Evolutionary conservation across 2,329 filamentous ascomycete species (phyloP), one percentile per base, ranked within the genome.

Genomic region (Trichoderma gracile): DNA sequence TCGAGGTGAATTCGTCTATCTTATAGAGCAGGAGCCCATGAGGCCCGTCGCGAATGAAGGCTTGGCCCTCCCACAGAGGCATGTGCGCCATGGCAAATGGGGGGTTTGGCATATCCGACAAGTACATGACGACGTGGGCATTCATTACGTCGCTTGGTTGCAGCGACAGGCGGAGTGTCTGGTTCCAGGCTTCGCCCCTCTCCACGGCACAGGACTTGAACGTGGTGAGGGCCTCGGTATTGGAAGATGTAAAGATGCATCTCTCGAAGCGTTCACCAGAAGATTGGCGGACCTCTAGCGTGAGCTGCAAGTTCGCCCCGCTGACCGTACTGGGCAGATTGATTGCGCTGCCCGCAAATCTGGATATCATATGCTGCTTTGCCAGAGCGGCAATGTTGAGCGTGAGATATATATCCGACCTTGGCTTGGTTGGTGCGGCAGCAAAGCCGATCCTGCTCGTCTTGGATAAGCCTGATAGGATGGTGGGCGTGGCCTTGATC

Each of bases 321-420:
- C 85, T 82, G 21, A 87, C 71, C 19, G 82, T 85, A 17, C 81
- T 80, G 2, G 88, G 84, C 33, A 91, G 83, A 1, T 94, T 80
- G 2, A 89, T 88, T 12, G 94, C 88, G 67, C 90, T 91, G n/a
- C 92, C 92, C 23, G 81, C 82, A 47, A 80, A 85, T n/a, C 86
- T 80, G 8, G 86, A 89, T n/a, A 89, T 74, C 0, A 89, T 75
- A 40, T 90, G 88, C 71, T 96, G 92, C 64, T 88, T 87, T 19
- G 89, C 88, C 25, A 99, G 80, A n/a, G 88, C 82, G 0, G 92
- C 91, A 68, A 92, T 88, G 65, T 88, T 87, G 54, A 99, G 77
- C 0, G 93, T 97, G 50, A 99, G 77, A 74, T 99, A 99, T 57
- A 99, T 98, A 75, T 99, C 96, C 12, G 93, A 97, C 71, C 96